These are phyloP conservation scores for Jatropha multifida DNA, from an alignment of 441 rosid genomes.

Conservation along the genomic window DNA sequence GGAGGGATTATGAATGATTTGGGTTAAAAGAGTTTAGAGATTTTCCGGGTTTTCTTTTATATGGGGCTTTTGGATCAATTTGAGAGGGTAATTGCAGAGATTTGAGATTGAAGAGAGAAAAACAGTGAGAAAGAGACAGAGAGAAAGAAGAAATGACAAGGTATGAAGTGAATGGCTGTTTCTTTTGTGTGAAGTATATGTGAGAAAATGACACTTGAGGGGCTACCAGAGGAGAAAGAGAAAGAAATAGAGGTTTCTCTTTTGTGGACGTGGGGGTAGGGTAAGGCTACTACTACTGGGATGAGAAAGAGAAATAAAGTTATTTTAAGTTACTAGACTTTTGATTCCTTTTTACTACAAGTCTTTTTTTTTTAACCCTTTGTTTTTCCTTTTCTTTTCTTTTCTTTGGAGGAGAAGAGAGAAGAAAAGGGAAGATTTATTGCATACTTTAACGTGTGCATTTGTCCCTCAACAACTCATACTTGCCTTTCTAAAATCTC, in stretches of 20 bases:
- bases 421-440: constrained; percentile 34
- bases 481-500: constrained; percentile 27
- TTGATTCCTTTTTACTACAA: constrained; percentile 11
- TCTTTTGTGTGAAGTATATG: constrained; percentile 92
- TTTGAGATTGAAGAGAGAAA: constrained; percentile 38
- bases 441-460: constrained; percentile 41
- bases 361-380: constrained; percentile 4
- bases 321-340: constrained; percentile 23
- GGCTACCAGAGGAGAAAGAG: constrained; percentile 30
- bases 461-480: constrained; percentile 36
- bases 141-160: constrained; percentile 63
- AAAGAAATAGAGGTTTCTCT: constrained; percentile 26
- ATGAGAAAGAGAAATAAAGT: constrained; percentile 6
- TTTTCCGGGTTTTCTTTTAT: constrained; percentile 27
- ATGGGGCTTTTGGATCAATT: constrained; percentile 34
- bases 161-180: constrained; percentile 82
- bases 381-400: constrained; percentile 1
- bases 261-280: constrained; percentile 35
- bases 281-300: constrained; percentile 24
- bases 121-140: constrained; percentile 34
- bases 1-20: constrained; percentile 13
- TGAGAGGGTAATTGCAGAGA: constrained; percentile 54
- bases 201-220: constrained; percentile 97
- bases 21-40: constrained; percentile 22
- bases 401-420: constrained; percentile 28